Conservation (phyloP, 805 yeast species). For the Yamadazyma sp. region DNA sequence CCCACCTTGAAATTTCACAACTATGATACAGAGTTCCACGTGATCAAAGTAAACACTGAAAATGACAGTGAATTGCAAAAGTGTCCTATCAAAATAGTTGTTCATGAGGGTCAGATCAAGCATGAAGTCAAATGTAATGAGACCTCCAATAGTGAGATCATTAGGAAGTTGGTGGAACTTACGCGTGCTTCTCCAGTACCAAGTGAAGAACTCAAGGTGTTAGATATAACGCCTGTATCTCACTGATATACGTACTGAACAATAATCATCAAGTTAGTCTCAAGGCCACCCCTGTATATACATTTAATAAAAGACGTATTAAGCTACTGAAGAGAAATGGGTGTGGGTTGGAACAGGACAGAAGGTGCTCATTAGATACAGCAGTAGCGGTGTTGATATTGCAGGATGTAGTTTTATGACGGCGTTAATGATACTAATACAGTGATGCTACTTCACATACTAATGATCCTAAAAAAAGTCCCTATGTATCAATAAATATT, state of each 20-base stretch:
- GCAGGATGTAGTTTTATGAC: too few species aligned
- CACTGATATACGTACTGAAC: too few species aligned
- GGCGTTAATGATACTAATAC: too few species aligned
- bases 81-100: constrained; percentile 47
- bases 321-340: too few species aligned
- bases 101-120: constrained; percentile 34
- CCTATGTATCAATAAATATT: not conserved
- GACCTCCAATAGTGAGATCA: constrained; percentile 50
- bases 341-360: too few species aligned
- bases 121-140: constrained; percentile 51
- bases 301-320: constrained; percentile 1
- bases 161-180: constrained; percentile 51
- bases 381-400: too few species aligned
- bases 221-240: constrained; percentile 12
- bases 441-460: too few species aligned
- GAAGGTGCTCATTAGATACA: too few species aligned
- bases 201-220: constrained; percentile 40
- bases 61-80: constrained; percentile 37
- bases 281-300: too few species aligned
- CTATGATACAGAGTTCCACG: constrained; percentile 63
- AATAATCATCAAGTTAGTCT: too few species aligned
- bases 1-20: constrained; percentile 83
- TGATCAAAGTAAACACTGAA: constrained; percentile 50
- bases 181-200: constrained; percentile 56
- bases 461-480: too few species aligned